Conservation (phyloP, 768 basidiomycete species). For the Psilocybe tampanensis region DNA sequence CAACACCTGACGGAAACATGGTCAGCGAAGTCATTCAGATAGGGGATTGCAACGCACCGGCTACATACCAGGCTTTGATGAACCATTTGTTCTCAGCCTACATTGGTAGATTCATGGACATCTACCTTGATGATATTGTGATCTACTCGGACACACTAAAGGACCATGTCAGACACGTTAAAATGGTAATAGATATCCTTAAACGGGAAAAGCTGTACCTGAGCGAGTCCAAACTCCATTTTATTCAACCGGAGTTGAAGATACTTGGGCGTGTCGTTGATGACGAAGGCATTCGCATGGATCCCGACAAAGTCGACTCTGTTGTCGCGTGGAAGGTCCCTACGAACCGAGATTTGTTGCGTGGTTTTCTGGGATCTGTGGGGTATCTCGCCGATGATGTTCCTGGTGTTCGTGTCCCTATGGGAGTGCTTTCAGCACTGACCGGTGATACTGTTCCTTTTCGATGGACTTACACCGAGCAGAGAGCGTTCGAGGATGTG, state of each 20-base stretch:
- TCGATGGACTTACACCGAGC: constrained; percentile 29
- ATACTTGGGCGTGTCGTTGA: constrained; percentile 29
- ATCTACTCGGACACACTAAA: constrained; percentile 40
- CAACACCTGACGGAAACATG: constrained; percentile 43
- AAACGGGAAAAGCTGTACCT: constrained; percentile 38
- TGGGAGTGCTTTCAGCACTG: constrained; percentile 31
- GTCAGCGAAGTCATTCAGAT: constrained; percentile 34
- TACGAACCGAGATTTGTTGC: constrained; percentile 31
- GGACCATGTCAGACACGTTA: constrained; percentile 35
- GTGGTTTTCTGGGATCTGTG: constrained; percentile 32
- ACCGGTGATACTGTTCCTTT: constrained; percentile 27
- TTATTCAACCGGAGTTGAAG: constrained; percentile 30
- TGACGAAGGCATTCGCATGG: constrained; percentile 42
- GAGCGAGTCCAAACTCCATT: constrained; percentile 33
- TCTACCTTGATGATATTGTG: constrained; percentile 44
- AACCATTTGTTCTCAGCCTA: constrained; percentile 36
- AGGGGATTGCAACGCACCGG: constrained; percentile 34
- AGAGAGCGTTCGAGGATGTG: constrained; percentile 37
- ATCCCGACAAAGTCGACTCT: constrained; percentile 43
- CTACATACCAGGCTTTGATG: constrained; percentile 46
- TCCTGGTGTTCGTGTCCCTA: constrained; percentile 34
- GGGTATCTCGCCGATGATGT: constrained; percentile 36
- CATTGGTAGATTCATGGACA: constrained; percentile 38
- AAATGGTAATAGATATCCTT: constrained; percentile 32
- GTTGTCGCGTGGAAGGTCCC: constrained; percentile 38